phyloP scores from a whole-genome alignment of 495 filamentous ascomycete genomes.

The Lasiosphaeria hispida region DNA sequence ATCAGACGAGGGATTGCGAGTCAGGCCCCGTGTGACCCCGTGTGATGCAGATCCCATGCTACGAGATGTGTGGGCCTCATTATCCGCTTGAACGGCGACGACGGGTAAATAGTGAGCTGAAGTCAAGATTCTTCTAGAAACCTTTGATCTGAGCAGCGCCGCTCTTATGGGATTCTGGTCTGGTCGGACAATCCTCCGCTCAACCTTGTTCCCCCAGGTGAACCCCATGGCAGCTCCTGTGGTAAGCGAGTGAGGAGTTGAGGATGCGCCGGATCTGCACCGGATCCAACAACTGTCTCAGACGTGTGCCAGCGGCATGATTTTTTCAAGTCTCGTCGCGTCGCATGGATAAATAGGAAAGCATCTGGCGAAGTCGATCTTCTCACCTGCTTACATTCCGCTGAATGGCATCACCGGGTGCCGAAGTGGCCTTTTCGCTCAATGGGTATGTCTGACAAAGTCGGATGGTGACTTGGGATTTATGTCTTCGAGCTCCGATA shows the following conservation, averaged over 20 bases:
- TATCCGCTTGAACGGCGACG: constrained; percentile 15
- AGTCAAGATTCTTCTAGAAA: constrained; percentile 11
- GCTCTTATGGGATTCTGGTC: constrained; percentile 1
- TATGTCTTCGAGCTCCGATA: too few relatives aligned
- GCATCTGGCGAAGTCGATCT: neutral
- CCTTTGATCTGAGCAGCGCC: constrained; percentile 7
- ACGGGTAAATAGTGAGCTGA: constrained; percentile 17
- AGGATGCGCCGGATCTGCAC: constrained; percentile 16
- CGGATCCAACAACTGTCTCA: constrained; percentile 19
- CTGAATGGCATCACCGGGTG: too few relatives aligned
- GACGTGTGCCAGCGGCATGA: constrained; percentile 19
- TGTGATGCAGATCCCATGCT: constrained; percentile 1
- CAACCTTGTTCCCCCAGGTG: neutral
- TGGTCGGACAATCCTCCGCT: constrained; percentile 14
- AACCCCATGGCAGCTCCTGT: neutral
- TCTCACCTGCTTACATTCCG: too few relatives aligned
- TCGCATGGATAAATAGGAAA: constrained; percentile 20
- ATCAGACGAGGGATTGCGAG: constrained; percentile 3
- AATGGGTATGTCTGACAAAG: too few relatives aligned
- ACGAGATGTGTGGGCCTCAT: constrained; percentile 8
- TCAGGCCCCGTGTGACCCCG: neutral
- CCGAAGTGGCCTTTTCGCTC: too few relatives aligned
- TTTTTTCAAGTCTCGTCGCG: neutral
- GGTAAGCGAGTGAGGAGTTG: neutral
- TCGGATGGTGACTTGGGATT: too few relatives aligned